These are phyloP conservation scores for Fusarium sp. DNA, from an alignment of 2,329 filamentous ascomycete species.

Conservation along the genomic window DNA sequence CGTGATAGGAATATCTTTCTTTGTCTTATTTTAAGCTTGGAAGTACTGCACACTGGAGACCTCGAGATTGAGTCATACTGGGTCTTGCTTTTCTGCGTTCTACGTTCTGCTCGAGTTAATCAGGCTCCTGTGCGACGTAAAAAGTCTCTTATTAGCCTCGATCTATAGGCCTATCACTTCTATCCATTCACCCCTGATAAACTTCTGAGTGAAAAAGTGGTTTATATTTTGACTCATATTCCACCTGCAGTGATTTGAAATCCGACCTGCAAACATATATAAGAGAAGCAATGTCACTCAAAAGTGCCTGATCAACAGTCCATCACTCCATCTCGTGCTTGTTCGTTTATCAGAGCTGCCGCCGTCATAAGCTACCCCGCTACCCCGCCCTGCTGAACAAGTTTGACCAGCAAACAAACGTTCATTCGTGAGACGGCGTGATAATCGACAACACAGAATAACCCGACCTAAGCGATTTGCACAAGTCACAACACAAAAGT, in stretches of 20 bases:
- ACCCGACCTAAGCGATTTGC: neutral
- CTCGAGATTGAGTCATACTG: neutral
- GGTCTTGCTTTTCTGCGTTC: neutral
- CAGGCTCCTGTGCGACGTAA: neutral
- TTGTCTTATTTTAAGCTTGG: neutral
- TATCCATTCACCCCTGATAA: neutral
- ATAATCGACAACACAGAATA: constrained; percentile 3
- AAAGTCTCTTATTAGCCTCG: neutral
- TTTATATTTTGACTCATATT: neutral
- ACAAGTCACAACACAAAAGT: neutral
- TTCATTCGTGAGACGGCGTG: neutral
- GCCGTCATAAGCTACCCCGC: constrained; percentile 48
- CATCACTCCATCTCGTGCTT: neutral
- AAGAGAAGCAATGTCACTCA: neutral
- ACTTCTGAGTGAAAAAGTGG: neutral
- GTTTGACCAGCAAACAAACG: constrained; percentile 35
- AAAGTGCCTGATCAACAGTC: constrained; percentile 21
- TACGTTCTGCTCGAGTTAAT: neutral
- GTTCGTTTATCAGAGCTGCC: constrained; percentile 12
- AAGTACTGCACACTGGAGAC: neutral
- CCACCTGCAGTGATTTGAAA: neutral
- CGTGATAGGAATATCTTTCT: neutral
- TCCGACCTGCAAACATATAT: neutral
- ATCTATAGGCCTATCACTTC: neutral
- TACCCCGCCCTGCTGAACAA: constrained; percentile 47